Conservation (phyloP, 2,329 filamentous ascomycete genomes). For the Fusarium oxysporum region DNA sequence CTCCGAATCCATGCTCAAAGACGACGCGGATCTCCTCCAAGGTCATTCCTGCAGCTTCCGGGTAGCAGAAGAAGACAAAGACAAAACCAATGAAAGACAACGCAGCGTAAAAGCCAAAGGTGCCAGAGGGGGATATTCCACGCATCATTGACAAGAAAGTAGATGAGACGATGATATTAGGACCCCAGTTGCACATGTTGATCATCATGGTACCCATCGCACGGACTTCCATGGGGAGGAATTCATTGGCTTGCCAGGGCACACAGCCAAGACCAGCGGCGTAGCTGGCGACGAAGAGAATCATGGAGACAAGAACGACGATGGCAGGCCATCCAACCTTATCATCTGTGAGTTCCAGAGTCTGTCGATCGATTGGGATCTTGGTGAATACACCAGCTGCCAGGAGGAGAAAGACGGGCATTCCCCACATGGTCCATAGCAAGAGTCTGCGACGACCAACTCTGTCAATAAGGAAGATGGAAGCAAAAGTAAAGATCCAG, state of each 20-base stretch:
- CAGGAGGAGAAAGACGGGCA: conserved; percentile 54
- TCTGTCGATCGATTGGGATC: not conserved
- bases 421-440: conserved; percentile 36
- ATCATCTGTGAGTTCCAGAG: not conserved
- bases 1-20: conserved; percentile 60
- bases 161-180: conserved; percentile 61
- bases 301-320: conserved; percentile 54
- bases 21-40: conserved; percentile 64
- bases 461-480: conserved; percentile 58
- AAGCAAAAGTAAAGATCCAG: conserved; percentile 61
- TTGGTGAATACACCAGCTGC: conserved; percentile 21
- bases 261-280: conserved; percentile 58
- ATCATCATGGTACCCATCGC: conserved; percentile 60
- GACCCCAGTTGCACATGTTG: conserved; percentile 58
- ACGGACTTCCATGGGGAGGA: conserved; percentile 59
- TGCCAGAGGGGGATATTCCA: conserved; percentile 58
- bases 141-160: conserved; percentile 62
- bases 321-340: conserved; percentile 48
- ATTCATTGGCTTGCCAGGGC: conserved; percentile 60
- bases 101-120: conserved; percentile 63
- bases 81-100: conserved; percentile 58
- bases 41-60: conserved; percentile 61
- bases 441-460: conserved; percentile 58
- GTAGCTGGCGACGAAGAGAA: conserved; percentile 49
- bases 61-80: conserved; percentile 60